phyloP scores from a whole-genome alignment of 345 rosid species.

The Eutrema heterophyllum region DNA sequence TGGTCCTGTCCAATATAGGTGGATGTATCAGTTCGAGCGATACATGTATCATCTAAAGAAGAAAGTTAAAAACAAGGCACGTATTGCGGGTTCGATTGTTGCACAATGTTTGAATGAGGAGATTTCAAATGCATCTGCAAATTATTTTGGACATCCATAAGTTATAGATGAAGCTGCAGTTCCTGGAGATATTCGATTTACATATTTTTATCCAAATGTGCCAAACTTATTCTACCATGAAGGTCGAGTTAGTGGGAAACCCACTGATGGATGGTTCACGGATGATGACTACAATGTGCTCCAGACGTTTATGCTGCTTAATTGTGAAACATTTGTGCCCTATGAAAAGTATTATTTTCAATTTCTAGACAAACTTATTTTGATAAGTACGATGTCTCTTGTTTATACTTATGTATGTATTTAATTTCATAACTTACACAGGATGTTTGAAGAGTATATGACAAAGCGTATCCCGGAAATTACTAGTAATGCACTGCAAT shows the following conservation, averaged over 20 bases:
- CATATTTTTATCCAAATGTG: neutral
- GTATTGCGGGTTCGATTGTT: too few species aligned
- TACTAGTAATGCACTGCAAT: neutral
- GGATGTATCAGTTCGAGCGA: too few species aligned
- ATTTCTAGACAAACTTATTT: too few species aligned
- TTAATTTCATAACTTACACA: too few species aligned
- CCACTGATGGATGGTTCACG: neutral
- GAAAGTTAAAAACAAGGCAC: too few species aligned
- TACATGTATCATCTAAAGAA: too few species aligned
- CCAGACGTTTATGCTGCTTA: neutral
- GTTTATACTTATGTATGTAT: too few species aligned
- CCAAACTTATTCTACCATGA: neutral
- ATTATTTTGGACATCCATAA: neutral
- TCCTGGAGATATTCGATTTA: neutral
- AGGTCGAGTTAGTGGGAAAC: neutral
- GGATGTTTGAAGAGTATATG: neutral
- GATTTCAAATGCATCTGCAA: neutral
- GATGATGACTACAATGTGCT: neutral
- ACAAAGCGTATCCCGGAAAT: neutral
- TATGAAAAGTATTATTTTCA: neutral
- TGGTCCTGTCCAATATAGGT: too few species aligned
- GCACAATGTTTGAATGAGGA: too few species aligned
- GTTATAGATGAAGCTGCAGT: accelerated
- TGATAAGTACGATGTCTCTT: too few species aligned
- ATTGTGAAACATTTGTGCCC: neutral